Conservation (phyloP, 306 rosid species). For the Castanopsis chinensis region DNA sequence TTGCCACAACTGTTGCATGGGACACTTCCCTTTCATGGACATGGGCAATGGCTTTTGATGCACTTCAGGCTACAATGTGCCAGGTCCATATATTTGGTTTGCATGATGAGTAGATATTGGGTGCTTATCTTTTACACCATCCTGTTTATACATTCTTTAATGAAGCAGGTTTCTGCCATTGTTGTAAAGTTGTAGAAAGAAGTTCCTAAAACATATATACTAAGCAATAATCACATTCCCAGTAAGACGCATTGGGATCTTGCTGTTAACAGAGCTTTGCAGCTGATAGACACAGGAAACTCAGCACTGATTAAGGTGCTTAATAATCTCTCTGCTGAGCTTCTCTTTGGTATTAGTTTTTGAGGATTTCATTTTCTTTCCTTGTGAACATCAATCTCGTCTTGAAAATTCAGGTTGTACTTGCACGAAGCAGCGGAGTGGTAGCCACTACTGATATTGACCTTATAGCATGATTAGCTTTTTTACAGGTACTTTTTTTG, state of each 20-base stretch:
- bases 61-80: slow-evolving; percentile 59
- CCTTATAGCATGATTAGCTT: slow-evolving; percentile 74
- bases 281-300: slow-evolving; percentile 56
- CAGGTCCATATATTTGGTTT: slow-evolving; percentile 43
- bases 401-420: slow-evolving; percentile 71
- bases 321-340: neutral
- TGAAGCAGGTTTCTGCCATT: slow-evolving; percentile 63
- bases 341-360: slow-evolving; percentile 3
- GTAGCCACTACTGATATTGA: slow-evolving; percentile 64
- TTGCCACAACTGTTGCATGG: slow-evolving; percentile 87
- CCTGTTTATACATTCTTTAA: slow-evolving; percentile 10
- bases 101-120: neutral
- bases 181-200: slow-evolving; percentile 50
- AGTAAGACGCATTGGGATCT: slow-evolving; percentile 59
- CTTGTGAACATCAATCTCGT: neutral
- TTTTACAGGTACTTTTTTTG: slow-evolving; percentile 57
- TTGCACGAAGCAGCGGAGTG: slow-evolving; percentile 87
- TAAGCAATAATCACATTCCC: slow-evolving; percentile 64
- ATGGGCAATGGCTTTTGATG: slow-evolving; percentile 60
- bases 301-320: slow-evolving; percentile 64
- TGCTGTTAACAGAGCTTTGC: slow-evolving; percentile 71
- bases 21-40: slow-evolving; percentile 73
- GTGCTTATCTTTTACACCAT: neutral
- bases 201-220: slow-evolving; percentile 54
- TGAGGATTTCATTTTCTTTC: neutral